phyloP scores from a whole-genome alignment of 768 basidiomycete species.

The Mrakia hoshinonis region DNA sequence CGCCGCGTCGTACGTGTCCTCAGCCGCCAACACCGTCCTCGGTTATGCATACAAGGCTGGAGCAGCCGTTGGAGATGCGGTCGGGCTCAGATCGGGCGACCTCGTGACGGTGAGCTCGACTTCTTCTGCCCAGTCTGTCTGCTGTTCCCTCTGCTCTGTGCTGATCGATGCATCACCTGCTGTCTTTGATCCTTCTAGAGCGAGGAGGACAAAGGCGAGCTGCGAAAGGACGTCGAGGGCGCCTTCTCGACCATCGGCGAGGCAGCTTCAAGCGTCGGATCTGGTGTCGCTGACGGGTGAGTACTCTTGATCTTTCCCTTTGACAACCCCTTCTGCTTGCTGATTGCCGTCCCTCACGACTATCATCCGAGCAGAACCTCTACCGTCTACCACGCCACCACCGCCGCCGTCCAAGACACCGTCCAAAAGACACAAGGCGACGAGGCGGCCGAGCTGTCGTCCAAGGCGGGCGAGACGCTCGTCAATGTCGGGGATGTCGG shows the following conservation, averaged over 20 bases:
- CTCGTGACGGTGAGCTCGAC: neutral
- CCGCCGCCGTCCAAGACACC: neutral
- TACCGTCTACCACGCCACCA: neutral
- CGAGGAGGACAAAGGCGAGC: neutral
- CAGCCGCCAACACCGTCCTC: neutral
- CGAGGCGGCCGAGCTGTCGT: neutral
- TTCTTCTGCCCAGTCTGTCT: neutral
- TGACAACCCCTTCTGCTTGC: neutral
- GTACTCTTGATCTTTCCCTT: neutral
- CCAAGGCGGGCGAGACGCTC: neutral
- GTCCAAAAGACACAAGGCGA: neutral
- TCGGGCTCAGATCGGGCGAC: neutral
- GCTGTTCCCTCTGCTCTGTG: too few species aligned
- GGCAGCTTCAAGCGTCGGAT: neutral
- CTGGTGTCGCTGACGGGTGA: neutral
- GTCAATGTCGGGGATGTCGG: neutral
- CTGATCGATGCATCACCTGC: neutral
- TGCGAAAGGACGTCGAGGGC: neutral
- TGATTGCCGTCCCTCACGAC: neutral
- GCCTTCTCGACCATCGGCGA: neutral
- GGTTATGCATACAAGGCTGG: neutral
- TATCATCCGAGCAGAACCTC: neutral
- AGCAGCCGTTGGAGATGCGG: neutral
- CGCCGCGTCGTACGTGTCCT: neutral
- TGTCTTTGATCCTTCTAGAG: neutral